Conservation (phyloP, 108 stramenopile genomes). For the Pseudonitzschia delicatissima region DNA sequence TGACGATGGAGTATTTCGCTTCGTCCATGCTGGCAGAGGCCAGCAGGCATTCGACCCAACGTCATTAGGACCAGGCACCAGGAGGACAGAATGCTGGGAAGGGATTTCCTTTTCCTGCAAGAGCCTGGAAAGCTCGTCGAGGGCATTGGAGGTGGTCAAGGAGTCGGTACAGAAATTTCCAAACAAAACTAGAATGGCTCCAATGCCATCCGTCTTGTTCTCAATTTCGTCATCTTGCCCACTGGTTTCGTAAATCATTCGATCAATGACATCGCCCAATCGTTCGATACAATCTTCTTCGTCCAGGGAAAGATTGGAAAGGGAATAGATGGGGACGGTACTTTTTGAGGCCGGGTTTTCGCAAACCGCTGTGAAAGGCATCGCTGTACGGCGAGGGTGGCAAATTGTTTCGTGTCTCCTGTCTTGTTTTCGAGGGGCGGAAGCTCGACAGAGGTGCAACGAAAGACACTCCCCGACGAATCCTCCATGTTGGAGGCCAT, state of each 20-base stretch:
- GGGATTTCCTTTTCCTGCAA: constrained; percentile 44
- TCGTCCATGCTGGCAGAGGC: constrained; percentile 55
- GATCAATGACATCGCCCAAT: constrained; percentile 67
- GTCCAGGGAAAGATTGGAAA: constrained; percentile 81
- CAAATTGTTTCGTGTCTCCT: constrained; percentile 1
- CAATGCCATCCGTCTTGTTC: constrained; percentile 28
- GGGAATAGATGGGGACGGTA: constrained; percentile 15
- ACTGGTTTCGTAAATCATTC: not conserved
- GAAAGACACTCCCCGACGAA: constrained; percentile 43
- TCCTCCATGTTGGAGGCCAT: not conserved
- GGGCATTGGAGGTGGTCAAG: not conserved
- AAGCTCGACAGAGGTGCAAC: constrained; percentile 61
- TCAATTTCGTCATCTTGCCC: not conserved
- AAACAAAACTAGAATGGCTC: constrained; percentile 90
- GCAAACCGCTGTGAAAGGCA: not conserved
- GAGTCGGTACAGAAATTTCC: constrained; percentile 81
- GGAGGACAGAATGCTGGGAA: constrained; percentile 56
- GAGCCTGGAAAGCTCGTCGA: constrained; percentile 54
- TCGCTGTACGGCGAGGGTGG: constrained; percentile 5
- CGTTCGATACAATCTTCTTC: constrained; percentile 79
- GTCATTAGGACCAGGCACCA: constrained; percentile 92
- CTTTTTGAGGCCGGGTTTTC: not conserved
- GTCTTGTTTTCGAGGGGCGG: constrained; percentile 43
- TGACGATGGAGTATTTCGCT: constrained; percentile 18
- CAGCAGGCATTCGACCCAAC: constrained; percentile 54